These are phyloP conservation scores for Mucuna pruriens DNA, from an alignment of 306 rosid genomes.

Conservation along the genomic window DNA sequence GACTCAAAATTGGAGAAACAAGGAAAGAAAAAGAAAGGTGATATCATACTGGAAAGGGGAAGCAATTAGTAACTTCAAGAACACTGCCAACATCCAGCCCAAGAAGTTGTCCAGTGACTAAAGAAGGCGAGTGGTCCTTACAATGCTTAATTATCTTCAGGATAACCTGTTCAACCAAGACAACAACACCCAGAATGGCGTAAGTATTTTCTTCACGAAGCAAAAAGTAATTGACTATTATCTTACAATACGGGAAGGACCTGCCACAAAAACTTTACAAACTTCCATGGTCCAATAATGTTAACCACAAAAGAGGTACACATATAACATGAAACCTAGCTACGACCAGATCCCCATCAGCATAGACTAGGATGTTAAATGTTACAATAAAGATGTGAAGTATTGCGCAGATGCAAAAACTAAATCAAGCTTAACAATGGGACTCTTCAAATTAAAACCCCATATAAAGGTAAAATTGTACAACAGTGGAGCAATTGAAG, in stretches of 20 bases:
- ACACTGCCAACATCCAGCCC: constrained; percentile 97
- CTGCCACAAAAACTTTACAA: background rate
- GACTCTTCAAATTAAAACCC: background rate
- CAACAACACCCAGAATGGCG: background rate
- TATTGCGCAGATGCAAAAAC: constrained; percentile 11
- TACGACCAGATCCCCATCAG: background rate
- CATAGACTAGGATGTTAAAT: background rate
- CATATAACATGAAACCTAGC: background rate
- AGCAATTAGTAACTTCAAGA: constrained; percentile 98
- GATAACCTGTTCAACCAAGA: constrained; percentile 62
- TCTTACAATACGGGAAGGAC: background rate
- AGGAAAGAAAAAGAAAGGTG: background rate
- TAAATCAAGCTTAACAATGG: background rate
- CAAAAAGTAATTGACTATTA: constrained; percentile 21
- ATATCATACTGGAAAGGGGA: constrained; percentile 86
- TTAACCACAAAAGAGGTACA: background rate
- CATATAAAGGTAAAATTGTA: background rate
- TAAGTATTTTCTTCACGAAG: background rate
- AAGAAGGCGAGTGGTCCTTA: constrained; percentile 91
- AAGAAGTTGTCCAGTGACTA: constrained; percentile 97
- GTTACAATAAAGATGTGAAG: background rate
- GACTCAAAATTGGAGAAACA: background rate
- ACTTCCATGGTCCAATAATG: background rate
- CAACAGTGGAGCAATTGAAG: background rate
- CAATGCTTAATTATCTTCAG: constrained; percentile 98